A percentile compares a stretch with the other conserved stretches of the same genome.
phyloP scores from a whole-genome alignment of 2,329 filamentous ascomycete species.

The Ceratocystis colombiana region DNA sequence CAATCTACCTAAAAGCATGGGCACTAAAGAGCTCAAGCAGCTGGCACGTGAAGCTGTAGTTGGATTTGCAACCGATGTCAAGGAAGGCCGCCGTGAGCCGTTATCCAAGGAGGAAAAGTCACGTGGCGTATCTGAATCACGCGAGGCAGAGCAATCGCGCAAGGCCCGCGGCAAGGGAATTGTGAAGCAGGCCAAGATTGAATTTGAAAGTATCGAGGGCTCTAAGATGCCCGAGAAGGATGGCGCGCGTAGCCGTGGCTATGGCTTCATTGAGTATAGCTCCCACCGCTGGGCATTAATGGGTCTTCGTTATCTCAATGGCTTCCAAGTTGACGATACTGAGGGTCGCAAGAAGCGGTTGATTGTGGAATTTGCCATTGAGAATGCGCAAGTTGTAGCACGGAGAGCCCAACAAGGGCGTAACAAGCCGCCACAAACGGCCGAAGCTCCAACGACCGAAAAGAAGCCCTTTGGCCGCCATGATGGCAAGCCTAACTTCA shows the following conservation, averaged over 20 bases:
- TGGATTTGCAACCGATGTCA: slow-evolving; percentile 85
- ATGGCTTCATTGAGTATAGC: slow-evolving; percentile 94
- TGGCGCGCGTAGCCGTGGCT: slow-evolving; percentile 77
- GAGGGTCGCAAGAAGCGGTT: slow-evolving; percentile 76
- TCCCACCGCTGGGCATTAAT: slow-evolving; percentile 91
- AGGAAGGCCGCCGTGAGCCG: slow-evolving; percentile 60
- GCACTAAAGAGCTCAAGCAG: slow-evolving; percentile 79
- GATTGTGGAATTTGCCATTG: slow-evolving; percentile 94
- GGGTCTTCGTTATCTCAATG: slow-evolving; percentile 89
- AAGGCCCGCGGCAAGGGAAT: slow-evolving; percentile 76
- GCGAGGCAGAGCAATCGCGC: slow-evolving; percentile 66
- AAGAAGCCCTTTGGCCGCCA: slow-evolving; percentile 14
- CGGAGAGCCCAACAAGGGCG: slow-evolving; percentile 41
- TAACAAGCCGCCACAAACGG: slow-evolving; percentile 10
- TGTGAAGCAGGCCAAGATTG: slow-evolving; percentile 85
- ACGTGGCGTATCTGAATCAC: slow-evolving; percentile 70
- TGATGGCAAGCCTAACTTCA: slow-evolving; percentile 11
- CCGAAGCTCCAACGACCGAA: neutral
- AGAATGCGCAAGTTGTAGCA: slow-evolving; percentile 92
- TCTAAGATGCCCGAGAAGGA: slow-evolving; percentile 72
- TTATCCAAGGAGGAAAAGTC: slow-evolving; percentile 83
- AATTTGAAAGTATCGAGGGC: slow-evolving; percentile 81
- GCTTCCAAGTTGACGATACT: slow-evolving; percentile 50
- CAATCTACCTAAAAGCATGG: slow-evolving; percentile 76
- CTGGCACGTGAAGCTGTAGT: slow-evolving; percentile 87